Evolutionary conservation across 1,284 basidiomycete species (phyloP), one percentile per base, ranked within the genome.

Genomic region (Ganoderma boninense): DNA sequence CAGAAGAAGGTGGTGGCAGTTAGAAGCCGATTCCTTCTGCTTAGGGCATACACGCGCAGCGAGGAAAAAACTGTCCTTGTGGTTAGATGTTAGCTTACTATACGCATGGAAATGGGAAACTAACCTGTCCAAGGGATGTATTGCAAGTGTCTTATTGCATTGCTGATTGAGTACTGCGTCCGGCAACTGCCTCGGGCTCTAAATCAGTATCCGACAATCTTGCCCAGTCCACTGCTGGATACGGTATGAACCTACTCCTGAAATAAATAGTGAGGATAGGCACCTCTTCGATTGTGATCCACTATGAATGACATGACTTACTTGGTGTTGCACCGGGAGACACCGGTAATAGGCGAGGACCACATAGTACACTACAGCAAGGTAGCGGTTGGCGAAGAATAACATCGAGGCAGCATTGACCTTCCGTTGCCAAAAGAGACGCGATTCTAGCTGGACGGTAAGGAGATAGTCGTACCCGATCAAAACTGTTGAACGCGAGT

Each of bases 391-490:
- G 0, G 63, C n/a, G 29, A 64, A 61, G 46, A 69, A 71, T 6
- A 71, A 57, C 3, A 56, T 29, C 3, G 49, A 60, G 5, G 62
- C 57, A 20, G 61, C 46, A 14, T 49, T 57, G 29, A 56, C 38
- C 16, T 38, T 64, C 4, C 43, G 44, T 18, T 18, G 62, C 70
- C 70, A 71, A 26, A 71, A 68, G 18, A 65, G 62, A 1, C 23
- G 29, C 4, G 64, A 38, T 35, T 71, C 70, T n/a, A 40, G 43
- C 1, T 42, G 32, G n/a, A 69, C 16, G 1, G 70, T 71, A 5
- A 69, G 43, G 35, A 66, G 11, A 26, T 71, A 69, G 18, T 69
- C 43, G 44, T 66, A 71, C 0, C 54, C 16, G 2, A 71, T n/a
- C 16, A 69, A 44, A 1, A 32, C 70, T 68, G 14, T n/a, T n/a